Base-by-base conservation (phyloP, 1,139 yeast genomes). In the Candida sp. region DNA sequence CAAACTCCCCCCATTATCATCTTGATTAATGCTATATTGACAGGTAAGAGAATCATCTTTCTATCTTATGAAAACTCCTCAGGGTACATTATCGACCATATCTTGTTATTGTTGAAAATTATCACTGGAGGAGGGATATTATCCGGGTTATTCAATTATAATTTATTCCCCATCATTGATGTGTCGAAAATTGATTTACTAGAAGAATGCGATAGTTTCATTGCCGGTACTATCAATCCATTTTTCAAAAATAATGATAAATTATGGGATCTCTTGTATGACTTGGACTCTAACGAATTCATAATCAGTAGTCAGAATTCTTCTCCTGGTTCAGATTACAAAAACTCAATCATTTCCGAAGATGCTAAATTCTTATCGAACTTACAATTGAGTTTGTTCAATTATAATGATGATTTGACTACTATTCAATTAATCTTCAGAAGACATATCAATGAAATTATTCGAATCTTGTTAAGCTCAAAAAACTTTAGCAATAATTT, bases 141-240 rank as follows among this genome's bases (percentile, higher is more conserved):
- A 42, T 65, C 79, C 37, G 82, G 84, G 7, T 58, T 79, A 33
- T 61, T 75, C 27, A 56, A 66, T 58, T 73, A 67, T 53, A 73
- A 75, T 45, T 70, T 83, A 4, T 82, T 81, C 55, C 87, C 87
- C 1, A 79, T 81, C 46, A 71, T 82, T 2, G 87, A 82, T 53
- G 76, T 82, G 22, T 77, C 83, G 32, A 80, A 81, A 50, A 77
- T 79, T 22, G 85, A 80, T 48, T 69, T 79, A 21, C 61, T 82
- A 50, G 73, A 77, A 47, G 64, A 69, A 46, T 76, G 82, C 47
- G 75, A 71, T 19, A 79, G 82, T 22, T 82, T 64, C 57, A 67
- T 82, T 54, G 87, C 87, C 4, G 87, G 87, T 8, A 83, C 84
- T 40, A 81, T 82, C 50, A 82, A 82, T 58, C 85, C 86, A 11